Conservation (phyloP, 169 alveolate species). For the Plasmodium malariae region DNA sequence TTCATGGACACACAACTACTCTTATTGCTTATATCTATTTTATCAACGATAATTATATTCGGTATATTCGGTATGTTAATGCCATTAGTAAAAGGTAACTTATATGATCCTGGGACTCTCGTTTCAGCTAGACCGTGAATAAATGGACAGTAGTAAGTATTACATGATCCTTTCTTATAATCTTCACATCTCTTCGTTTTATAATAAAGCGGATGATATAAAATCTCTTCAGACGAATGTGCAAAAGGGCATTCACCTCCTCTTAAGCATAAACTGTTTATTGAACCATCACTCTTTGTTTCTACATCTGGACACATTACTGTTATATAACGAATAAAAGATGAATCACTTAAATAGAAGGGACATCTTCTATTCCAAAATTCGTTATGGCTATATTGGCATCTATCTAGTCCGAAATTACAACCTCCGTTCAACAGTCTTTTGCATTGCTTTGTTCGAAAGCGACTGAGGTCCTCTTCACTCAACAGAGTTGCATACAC, state of each 20-base stretch:
- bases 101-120: conserved; percentile 81
- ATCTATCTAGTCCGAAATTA: conserved; percentile 85
- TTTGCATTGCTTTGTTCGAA: conserved; percentile 90
- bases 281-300: conserved; percentile 85
- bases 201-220: conserved; percentile 92
- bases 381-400: conserved; percentile 90
- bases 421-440: conserved; percentile 84
- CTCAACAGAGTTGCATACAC: conserved; percentile 83
- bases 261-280: conserved; percentile 87
- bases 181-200: conserved; percentile 91
- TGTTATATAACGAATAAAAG: conserved; percentile 89
- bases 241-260: conserved; percentile 94
- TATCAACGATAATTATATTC: conserved; percentile 79
- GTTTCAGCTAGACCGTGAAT: conserved; percentile 90
- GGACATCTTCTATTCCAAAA: conserved; percentile 91
- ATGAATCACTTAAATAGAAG: conserved; percentile 83
- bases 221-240: conserved; percentile 92
- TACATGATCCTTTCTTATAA: conserved; percentile 88
- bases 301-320: conserved; percentile 87
- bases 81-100: conserved; percentile 88
- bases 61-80: conserved; percentile 81
- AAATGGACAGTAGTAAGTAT: conserved; percentile 90
- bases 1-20: conserved; percentile 7
- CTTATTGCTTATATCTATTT: conserved; percentile 70
- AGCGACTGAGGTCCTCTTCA: conserved; percentile 88